Evolutionary conservation across 2,329 filamentous ascomycete species (phyloP).

Genomic region (Penicillium sp.): DNA sequence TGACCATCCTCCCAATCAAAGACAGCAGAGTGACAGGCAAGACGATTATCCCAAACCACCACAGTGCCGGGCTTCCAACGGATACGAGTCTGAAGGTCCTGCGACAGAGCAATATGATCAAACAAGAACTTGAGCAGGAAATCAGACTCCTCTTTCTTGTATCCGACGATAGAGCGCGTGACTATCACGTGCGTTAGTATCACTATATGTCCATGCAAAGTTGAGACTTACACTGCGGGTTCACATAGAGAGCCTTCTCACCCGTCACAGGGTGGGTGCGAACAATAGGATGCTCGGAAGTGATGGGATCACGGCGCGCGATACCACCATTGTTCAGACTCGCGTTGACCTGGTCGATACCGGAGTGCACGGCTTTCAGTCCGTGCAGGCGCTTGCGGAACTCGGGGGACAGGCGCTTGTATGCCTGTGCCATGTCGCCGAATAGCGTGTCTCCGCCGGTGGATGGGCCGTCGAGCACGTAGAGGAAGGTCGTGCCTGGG

Average conservation of each 20-base stretch:
- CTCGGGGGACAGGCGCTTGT: slow-evolving; percentile 70
- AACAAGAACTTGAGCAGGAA: slow-evolving; percentile 71
- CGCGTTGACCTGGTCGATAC: slow-evolving; percentile 70
- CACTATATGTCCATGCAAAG: neutral
- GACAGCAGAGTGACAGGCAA: slow-evolving; percentile 72
- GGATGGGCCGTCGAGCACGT: slow-evolving; percentile 74
- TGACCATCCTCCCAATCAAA: slow-evolving; percentile 78
- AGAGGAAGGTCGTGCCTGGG: slow-evolving; percentile 84
- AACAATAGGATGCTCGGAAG: slow-evolving; percentile 70
- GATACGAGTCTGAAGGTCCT: slow-evolving; percentile 68
- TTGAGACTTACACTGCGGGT: slow-evolving; percentile 65
- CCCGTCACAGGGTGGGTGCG: slow-evolving; percentile 76
- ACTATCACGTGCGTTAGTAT: slow-evolving; percentile 45
- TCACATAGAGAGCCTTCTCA: slow-evolving; percentile 78
- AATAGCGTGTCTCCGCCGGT: slow-evolving; percentile 84
- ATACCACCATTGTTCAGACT: slow-evolving; percentile 64
- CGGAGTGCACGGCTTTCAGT: slow-evolving; percentile 74
- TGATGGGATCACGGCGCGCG: slow-evolving; percentile 69
- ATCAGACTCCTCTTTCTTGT: slow-evolving; percentile 84
- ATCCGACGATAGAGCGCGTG: slow-evolving; percentile 72
- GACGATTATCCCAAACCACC: slow-evolving; percentile 80
- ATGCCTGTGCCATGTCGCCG: slow-evolving; percentile 72
- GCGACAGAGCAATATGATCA: slow-evolving; percentile 66
- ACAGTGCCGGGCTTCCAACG: slow-evolving; percentile 77
- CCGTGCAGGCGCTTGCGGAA: slow-evolving; percentile 79